A percentile compares a stretch with the other conserved stretches of the same genome.
phyloP scores from a whole-genome alignment of 2,329 filamentous ascomycete species.

The Fusarium brachygibbosum region DNA sequence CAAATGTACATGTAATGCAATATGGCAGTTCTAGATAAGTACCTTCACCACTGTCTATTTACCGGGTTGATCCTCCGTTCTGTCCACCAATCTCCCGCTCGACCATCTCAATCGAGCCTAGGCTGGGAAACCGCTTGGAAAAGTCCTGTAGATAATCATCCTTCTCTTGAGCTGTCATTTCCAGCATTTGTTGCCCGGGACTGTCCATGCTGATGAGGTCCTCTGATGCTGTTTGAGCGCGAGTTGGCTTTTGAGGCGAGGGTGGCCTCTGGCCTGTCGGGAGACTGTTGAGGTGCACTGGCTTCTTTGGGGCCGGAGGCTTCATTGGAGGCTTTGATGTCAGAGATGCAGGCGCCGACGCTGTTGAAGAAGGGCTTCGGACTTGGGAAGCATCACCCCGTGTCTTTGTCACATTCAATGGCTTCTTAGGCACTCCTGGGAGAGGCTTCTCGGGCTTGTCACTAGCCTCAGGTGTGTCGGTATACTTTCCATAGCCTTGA shows the following conservation, averaged over 20 bases:
- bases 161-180: conserved; percentile 70
- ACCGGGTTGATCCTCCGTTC: conserved; percentile 50
- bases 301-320: conserved; percentile 72
- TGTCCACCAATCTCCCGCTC: conserved; percentile 70
- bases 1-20: conserved; percentile 40
- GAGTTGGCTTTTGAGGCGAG: conserved; percentile 61
- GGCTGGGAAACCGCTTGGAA: conserved; percentile 86
- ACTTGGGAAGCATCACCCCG: conserved; percentile 48
- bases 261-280: conserved; percentile 59
- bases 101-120: conserved; percentile 90
- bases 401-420: conserved; percentile 55
- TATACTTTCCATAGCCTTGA: conserved; percentile 90
- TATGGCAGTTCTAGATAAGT: conserved; percentile 32
- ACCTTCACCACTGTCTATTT: conserved; percentile 23
- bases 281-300: conserved; percentile 70
- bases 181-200: conserved; percentile 63
- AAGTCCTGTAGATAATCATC: conserved; percentile 80
- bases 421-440: conserved; percentile 66
- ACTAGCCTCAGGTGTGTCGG: conserved; percentile 65
- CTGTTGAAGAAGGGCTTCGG: conserved; percentile 35
- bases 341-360: conserved; percentile 46
- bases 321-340: conserved; percentile 53
- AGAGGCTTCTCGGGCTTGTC: conserved; percentile 56
- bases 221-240: conserved; percentile 50
- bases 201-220: conserved; percentile 62